These are phyloP conservation scores for Trichoderma parareesei DNA, from an alignment of 495 filamentous ascomycete genomes.

Conservation along the genomic window DNA sequence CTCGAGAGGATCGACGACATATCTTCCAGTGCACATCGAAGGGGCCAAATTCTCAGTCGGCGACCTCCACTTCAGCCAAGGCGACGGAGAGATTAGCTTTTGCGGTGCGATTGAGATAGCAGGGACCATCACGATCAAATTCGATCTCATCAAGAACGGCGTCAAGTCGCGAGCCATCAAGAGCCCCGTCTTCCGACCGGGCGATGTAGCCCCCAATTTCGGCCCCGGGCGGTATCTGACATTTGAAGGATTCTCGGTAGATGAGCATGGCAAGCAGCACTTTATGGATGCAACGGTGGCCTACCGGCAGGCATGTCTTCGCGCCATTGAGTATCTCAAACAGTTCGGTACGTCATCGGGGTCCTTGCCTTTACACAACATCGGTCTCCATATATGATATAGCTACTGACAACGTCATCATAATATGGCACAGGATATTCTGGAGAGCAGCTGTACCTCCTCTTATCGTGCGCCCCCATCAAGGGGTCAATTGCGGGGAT, in stretches of 20 bases:
- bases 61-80: constrained; percentile 84
- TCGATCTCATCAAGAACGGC: constrained; percentile 80
- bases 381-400: not conserved
- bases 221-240: constrained; percentile 79
- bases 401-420: constrained; percentile 38
- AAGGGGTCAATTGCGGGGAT: constrained; percentile 93
- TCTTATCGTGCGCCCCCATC: constrained; percentile 81
- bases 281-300: constrained; percentile 90
- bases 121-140: constrained; percentile 84
- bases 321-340: constrained; percentile 4
- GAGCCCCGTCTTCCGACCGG: constrained; percentile 80
- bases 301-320: constrained; percentile 75
- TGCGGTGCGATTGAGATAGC: constrained; percentile 98
- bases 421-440: constrained; percentile 73
- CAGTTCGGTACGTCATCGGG: constrained; percentile 34
- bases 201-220: constrained; percentile 87
- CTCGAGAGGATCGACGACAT: constrained; percentile 77
- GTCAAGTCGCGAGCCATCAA: constrained; percentile 71
- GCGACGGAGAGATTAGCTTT: constrained; percentile 91
- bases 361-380: not conserved
- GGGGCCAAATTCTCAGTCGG: constrained; percentile 92
- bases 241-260: constrained; percentile 93
- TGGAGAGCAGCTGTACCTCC: constrained; percentile 80
- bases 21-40: constrained; percentile 72
- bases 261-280: constrained; percentile 86